A percentile compares a stretch with the other conserved stretches of the same genome.
phyloP scores from a whole-genome alignment of 768 basidiomycete species.

The Lepiota subincarnata region DNA sequence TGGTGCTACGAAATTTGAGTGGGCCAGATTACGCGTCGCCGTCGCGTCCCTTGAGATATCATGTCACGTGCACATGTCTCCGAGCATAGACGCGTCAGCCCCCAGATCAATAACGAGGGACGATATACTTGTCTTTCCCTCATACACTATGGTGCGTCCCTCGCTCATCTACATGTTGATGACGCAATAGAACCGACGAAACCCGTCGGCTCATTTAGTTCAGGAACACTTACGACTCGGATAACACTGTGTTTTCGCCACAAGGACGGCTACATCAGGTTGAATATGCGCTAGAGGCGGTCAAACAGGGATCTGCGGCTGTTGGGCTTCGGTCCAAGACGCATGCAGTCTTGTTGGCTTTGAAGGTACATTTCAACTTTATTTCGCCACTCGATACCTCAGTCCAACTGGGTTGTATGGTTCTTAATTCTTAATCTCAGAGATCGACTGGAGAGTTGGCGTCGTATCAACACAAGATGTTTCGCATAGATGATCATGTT shows the following conservation, averaged over 20 bases:
- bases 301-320: conserved; percentile 99
- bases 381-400: neutral
- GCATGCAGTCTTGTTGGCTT: conserved; percentile 85
- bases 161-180: neutral
- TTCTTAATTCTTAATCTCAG: conserved; percentile 41
- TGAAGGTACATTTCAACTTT: conserved; percentile 64
- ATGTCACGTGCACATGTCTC: neutral
- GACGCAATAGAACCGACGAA: neutral
- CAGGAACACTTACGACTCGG: conserved; percentile 96
- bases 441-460: conserved; percentile 97
- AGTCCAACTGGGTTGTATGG: neutral
- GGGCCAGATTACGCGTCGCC: neutral
- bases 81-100: too few species aligned
- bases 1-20: too few species aligned
- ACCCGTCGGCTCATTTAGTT: conserved; percentile 51
- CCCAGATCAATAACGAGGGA: neutral
- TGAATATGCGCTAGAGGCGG: conserved; percentile 98
- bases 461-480: conserved; percentile 99
- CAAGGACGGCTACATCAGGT: conserved; percentile 97
- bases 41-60: neutral
- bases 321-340: conserved; percentile 95
- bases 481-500: conserved; percentile 98
- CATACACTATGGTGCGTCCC: conserved; percentile 10
- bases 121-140: neutral
- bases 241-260: conserved; percentile 96